phyloP scores from a whole-genome alignment of 1,139 yeast genomes.

The Candida tropicalis region DNA sequence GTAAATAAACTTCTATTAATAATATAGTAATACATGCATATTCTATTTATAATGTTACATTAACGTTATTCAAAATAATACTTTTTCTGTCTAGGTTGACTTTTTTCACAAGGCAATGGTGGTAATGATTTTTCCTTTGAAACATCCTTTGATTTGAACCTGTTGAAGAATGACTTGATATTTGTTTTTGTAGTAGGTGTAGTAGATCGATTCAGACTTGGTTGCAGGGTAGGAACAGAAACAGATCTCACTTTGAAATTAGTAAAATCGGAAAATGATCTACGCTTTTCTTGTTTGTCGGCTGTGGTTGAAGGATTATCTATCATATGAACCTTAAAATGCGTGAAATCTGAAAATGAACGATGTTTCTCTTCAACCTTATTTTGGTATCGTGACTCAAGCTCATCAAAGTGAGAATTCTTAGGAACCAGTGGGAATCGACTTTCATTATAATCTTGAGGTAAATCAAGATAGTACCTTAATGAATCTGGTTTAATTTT shows the following conservation, averaged over 20 bases:
- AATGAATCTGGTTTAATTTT: constrained; percentile 33
- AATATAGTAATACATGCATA: constrained; percentile 1
- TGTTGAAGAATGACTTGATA: background rate
- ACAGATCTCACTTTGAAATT: constrained; percentile 2
- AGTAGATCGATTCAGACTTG: background rate
- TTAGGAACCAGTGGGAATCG: constrained; percentile 22
- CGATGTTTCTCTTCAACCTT: constrained; percentile 3
- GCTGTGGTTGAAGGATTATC: background rate
- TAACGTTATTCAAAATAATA: constrained; percentile 2
- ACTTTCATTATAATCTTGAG: constrained; percentile 35
- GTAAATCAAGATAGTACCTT: constrained; percentile 36
- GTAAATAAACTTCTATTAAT: background rate
- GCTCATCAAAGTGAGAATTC: background rate
- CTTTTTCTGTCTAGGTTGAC: background rate
- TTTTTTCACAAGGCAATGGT: background rate
- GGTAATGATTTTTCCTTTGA: constrained; percentile 1
- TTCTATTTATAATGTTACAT: too few relatives aligned
- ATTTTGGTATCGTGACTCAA: background rate
- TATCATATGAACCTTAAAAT: constrained; percentile 1
- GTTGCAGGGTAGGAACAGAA: constrained; percentile 1
- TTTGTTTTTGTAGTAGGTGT: background rate
- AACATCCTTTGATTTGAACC: background rate
- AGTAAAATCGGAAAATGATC: background rate
- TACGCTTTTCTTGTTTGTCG: background rate
- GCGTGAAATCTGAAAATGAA: constrained; percentile 1